Base-by-base conservation (phyloP, 192 early-diverging fungal species). In the Borealophlyctis nickersoniae region DNA sequence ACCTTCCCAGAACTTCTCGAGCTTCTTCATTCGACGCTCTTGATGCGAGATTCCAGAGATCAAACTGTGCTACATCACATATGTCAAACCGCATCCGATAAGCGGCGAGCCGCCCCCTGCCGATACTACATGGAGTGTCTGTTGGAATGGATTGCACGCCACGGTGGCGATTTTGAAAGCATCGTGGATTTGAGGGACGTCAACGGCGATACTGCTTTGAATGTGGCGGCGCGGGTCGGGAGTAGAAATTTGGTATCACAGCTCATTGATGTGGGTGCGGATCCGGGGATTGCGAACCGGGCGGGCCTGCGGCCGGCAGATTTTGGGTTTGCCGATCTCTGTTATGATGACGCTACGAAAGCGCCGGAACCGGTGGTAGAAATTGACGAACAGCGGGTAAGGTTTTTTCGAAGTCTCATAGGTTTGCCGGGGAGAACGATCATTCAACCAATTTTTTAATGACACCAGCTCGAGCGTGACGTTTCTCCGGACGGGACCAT, bases 51-150 rank as follows among this genome's bases (percentile, higher is more conserved):
- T 77, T 80, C 83, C 60, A 77, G 83, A 53, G 80, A 86, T 61
- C 89, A 92, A 62, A 96, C 90, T 0, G 89, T 98, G 3, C 82
- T 99, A 28, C 96, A 99, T 67, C 96, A 99, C 65, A 87, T 96
- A 22, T 86, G 89, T 0, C 66, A 81, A 0, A 87, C 87, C 0
- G 85, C 92, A 3, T 85, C 82, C 3, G 76, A 79, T 58, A 81
- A 88, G 29, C 89, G 87, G 7, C 84, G 91, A 26, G 79, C 86
- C 0, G 75, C 81, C 58, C 88, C 92, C 2, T 85, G 86, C 3
- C 76, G 82, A 34, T 97, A 99, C 60, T 99, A 99, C 70, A 86
- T 93, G 70, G 91, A 99, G 66, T 87, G 89, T 65, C 52, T 94
- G 2, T 74, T 98, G 14, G 84, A 87, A 22, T 84, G 76, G 73